Percentiles rank a stretch among this genome's conserved stretches.
Conservation (phyloP, 1,284 basidiomycete genomes). For the Trichosporon ovoides region DNA sequence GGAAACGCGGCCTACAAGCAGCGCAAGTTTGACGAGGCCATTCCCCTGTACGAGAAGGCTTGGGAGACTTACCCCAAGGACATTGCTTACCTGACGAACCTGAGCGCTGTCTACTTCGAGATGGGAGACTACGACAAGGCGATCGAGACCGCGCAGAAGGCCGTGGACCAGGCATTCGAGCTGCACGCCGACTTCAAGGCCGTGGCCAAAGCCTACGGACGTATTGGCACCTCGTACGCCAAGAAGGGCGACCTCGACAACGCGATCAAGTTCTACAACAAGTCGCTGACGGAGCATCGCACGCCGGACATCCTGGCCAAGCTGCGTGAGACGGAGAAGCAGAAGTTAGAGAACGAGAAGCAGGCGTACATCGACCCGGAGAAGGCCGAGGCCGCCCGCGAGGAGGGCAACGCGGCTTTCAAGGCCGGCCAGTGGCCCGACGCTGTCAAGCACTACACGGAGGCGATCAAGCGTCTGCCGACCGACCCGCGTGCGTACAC, state of each 20-base stretch:
- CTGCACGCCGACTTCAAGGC: slow-evolving; percentile 57
- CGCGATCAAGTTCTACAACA: slow-evolving; percentile 85
- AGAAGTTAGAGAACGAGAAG: slow-evolving; percentile 69
- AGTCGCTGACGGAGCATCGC: slow-evolving; percentile 93
- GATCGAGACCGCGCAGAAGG: slow-evolving; percentile 89
- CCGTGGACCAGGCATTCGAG: slow-evolving; percentile 83
- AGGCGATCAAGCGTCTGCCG: slow-evolving; percentile 95
- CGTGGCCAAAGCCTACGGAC: slow-evolving; percentile 71
- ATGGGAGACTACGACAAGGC: slow-evolving; percentile 83
- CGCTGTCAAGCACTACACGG: slow-evolving; percentile 89
- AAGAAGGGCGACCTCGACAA: slow-evolving; percentile 71
- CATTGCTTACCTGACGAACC: slow-evolving; percentile 86
- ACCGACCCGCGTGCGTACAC: slow-evolving; percentile 87
- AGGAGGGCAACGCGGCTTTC: slow-evolving; percentile 88
- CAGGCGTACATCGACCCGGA: slow-evolving; percentile 85
- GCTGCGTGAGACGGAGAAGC: slow-evolving; percentile 75
- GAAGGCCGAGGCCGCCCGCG: slow-evolving; percentile 75
- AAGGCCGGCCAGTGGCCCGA: slow-evolving; percentile 84
- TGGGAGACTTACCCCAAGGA: slow-evolving; percentile 94
- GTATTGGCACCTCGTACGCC: slow-evolving; percentile 78
- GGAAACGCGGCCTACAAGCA: slow-evolving; percentile 83
- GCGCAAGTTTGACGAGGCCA: slow-evolving; percentile 69
- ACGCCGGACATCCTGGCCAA: slow-evolving; percentile 90
- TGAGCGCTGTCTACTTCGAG: slow-evolving; percentile 88
- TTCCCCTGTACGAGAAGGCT: slow-evolving; percentile 70